These are phyloP conservation scores for Erigeron philadelphicus DNA, from an alignment of 140 eudicot genomes.

Conservation along the genomic window DNA sequence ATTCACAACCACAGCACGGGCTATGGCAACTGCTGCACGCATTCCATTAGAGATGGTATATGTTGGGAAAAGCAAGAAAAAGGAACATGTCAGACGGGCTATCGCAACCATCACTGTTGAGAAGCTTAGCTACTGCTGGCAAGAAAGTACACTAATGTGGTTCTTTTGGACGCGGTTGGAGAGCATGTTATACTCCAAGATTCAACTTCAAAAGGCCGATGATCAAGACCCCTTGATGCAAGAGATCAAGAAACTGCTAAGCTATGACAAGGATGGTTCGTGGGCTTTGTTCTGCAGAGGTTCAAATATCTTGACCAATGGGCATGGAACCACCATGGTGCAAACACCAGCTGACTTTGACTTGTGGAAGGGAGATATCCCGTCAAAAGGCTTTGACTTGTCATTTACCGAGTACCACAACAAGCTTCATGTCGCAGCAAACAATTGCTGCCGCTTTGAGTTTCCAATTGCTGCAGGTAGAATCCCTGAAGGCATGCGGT, in stretches of 20 bases:
- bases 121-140: constrained; percentile 54
- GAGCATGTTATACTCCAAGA: constrained; percentile 63
- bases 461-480: constrained; percentile 42
- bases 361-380: constrained; percentile 39
- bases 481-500: constrained; percentile 46
- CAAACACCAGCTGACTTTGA: constrained; percentile 34
- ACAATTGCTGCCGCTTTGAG: constrained; percentile 46
- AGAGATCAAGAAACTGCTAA: constrained; percentile 51
- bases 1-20: constrained; percentile 44
- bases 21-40: constrained; percentile 39
- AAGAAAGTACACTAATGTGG: constrained; percentile 45
- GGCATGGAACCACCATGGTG: constrained; percentile 37
- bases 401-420: constrained; percentile 33
- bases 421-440: constrained; percentile 37
- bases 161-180: constrained; percentile 58
- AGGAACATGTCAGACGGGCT: constrained; percentile 41
- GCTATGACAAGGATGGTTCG: constrained; percentile 49
- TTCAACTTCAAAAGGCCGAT: constrained; percentile 35
- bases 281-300: constrained; percentile 57
- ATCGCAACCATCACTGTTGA: constrained; percentile 36
- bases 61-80: constrained; percentile 51
- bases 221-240: constrained; percentile 47
- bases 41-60: constrained; percentile 51
- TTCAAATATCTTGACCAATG: constrained; percentile 37
- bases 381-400: constrained; percentile 34